phyloP scores from a whole-genome alignment of 148 eudicot genomes.

The Rhododendron ferrugineum region DNA sequence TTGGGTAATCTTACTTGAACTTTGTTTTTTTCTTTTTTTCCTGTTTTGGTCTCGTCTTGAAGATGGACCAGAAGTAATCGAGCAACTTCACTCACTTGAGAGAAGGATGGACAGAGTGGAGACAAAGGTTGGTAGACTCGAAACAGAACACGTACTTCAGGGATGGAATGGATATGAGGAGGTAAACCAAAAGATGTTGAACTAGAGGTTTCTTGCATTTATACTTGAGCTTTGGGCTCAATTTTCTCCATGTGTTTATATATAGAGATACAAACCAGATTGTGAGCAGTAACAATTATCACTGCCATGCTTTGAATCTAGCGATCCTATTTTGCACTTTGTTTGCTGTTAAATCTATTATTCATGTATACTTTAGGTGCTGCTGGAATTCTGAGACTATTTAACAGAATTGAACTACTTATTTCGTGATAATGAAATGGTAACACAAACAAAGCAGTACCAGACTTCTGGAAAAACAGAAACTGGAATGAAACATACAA shows the following conservation, averaged over 20 bases:
- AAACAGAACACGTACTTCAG: neutral
- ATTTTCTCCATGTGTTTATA: neutral
- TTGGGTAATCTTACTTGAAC: neutral
- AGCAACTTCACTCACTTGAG: neutral
- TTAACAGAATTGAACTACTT: no score
- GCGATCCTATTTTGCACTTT: neutral
- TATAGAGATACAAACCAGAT: neutral
- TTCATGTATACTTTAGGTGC: neutral
- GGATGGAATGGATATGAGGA: neutral
- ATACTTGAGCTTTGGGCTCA: neutral
- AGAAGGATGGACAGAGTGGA: neutral
- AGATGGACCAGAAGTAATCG: neutral
- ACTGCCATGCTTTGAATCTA: neutral
- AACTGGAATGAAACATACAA: neutral
- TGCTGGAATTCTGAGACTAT: neutral
- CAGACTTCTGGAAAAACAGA: neutral
- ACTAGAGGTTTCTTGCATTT: neutral
- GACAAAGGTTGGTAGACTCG: neutral
- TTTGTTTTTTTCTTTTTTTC: neutral
- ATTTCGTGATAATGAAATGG: neutral
- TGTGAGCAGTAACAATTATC: neutral
- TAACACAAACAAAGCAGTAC: no score
- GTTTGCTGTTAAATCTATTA: neutral
- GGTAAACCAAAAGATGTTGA: neutral
- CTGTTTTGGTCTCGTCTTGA: neutral